These are phyloP conservation scores for Ceratobasidium sp. DNA, from an alignment of 1,284 basidiomycete species.

Conservation along the genomic window DNA sequence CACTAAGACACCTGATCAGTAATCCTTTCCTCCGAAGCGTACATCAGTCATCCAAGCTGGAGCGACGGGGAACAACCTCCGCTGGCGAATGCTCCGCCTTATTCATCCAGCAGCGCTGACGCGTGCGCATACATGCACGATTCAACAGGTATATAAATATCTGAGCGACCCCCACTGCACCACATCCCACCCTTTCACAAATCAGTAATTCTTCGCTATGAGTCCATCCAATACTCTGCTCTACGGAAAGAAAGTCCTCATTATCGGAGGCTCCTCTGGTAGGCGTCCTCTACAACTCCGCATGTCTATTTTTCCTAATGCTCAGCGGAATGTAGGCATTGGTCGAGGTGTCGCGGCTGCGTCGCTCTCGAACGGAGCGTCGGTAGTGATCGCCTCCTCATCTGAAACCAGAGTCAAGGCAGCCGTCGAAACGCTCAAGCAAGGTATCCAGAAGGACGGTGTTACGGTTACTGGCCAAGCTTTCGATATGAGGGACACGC, in stretches of 20 bases:
- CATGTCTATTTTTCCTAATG: too few relatives aligned
- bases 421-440: constrained; percentile 26
- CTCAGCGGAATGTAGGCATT: constrained; percentile 23
- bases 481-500: constrained; percentile 20
- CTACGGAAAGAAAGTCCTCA: constrained; percentile 19
- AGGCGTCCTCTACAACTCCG: neutral
- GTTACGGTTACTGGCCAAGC: constrained; percentile 25
- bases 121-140: neutral
- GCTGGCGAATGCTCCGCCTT: neutral
- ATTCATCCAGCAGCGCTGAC: neutral
- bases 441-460: neutral
- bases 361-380: constrained; percentile 29
- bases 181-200: neutral
- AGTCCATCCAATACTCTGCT: constrained; percentile 3
- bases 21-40: neutral
- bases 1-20: neutral
- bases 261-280: constrained; percentile 33
- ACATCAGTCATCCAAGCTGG: neutral
- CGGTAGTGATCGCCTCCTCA: constrained; percentile 38
- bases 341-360: constrained; percentile 31
- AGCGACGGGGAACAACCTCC: neutral
- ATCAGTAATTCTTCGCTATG: neutral
- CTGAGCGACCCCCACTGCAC: neutral
- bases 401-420: constrained; percentile 30
- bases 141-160: neutral